These are phyloP conservation scores for Pugionium dolabratum DNA, from an alignment of 345 rosid genomes.

Conservation along the genomic window DNA sequence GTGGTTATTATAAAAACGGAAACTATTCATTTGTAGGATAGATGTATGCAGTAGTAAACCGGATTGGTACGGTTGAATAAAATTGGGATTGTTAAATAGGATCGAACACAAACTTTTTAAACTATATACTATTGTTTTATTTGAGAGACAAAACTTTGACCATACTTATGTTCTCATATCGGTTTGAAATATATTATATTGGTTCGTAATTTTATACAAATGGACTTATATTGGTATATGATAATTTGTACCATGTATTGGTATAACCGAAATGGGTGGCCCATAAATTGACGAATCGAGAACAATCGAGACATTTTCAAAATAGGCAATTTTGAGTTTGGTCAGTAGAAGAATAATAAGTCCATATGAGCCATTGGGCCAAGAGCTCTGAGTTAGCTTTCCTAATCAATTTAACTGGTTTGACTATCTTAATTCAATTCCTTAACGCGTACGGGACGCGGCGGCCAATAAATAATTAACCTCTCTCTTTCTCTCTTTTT, in stretches of 20 bases:
- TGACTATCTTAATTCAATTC: conserved; percentile 15
- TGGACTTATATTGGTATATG: too few relatives aligned
- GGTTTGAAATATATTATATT: neutral
- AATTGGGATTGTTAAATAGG: conserved; percentile 3
- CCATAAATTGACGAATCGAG: too few relatives aligned
- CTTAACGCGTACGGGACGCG: conserved; percentile 26
- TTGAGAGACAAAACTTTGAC: conserved; percentile 5
- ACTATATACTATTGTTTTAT: neutral
- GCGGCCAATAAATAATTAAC: neutral
- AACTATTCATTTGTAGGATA: neutral
- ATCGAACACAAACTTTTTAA: neutral
- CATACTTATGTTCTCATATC: neutral
- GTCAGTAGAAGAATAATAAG: neutral
- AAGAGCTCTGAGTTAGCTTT: neutral
- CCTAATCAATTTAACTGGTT: neutral
- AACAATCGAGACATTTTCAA: too few relatives aligned
- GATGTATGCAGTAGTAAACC: conserved; percentile 12
- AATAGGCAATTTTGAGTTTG: too few relatives aligned
- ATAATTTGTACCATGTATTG: too few relatives aligned
- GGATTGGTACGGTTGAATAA: conserved; percentile 16
- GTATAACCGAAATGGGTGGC: too few relatives aligned
- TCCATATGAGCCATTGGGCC: conserved; percentile 8
- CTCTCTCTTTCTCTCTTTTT: conserved; percentile 10
- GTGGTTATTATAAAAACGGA: neutral
- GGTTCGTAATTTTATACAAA: neutral